Percentiles rank a stretch among this genome's conserved stretches.
These are phyloP conservation scores for Echria macrotheca DNA, from an alignment of 495 filamentous ascomycete genomes.

Conservation along the genomic window DNA sequence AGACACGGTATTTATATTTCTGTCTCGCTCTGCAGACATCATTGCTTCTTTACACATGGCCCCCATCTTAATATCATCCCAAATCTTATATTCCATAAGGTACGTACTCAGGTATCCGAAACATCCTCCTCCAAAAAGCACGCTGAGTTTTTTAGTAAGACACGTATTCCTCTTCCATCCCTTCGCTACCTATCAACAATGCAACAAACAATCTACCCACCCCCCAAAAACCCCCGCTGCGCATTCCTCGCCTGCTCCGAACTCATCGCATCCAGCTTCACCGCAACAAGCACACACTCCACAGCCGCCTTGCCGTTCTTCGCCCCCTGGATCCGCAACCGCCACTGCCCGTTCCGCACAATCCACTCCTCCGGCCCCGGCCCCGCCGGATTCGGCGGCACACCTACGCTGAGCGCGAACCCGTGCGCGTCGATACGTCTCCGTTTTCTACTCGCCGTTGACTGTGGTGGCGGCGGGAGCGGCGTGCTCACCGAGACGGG, in stretches of 20 bases:
- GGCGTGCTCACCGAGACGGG: constrained; percentile 25
- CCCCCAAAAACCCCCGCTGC: constrained; percentile 57
- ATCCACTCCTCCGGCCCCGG: constrained; percentile 53
- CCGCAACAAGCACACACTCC: constrained; percentile 63
- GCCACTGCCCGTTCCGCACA: constrained; percentile 75
- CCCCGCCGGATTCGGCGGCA: no score
- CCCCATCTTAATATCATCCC: no score
- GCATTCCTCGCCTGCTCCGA: constrained; percentile 64
- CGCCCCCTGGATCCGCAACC: constrained; percentile 59
- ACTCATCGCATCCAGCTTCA: constrained; percentile 74
- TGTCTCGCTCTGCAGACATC: no score
- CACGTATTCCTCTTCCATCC: background rate
- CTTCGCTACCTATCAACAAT: background rate
- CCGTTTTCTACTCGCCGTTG: constrained; percentile 47
- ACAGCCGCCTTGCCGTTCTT: constrained; percentile 52
- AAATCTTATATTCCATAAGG: no score
- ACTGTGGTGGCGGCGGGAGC: background rate
- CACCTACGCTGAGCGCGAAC: constrained; percentile 24
- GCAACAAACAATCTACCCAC: constrained; percentile 1
- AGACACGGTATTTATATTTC: no score
- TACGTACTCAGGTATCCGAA: no score
- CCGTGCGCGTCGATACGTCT: constrained; percentile 37
- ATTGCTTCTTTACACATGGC: no score
- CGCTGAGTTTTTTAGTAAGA: no score
- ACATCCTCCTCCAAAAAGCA: no score